Conservation (phyloP, 192 early-diverging fungal genomes). For the Backusella parvicylindrica region DNA sequence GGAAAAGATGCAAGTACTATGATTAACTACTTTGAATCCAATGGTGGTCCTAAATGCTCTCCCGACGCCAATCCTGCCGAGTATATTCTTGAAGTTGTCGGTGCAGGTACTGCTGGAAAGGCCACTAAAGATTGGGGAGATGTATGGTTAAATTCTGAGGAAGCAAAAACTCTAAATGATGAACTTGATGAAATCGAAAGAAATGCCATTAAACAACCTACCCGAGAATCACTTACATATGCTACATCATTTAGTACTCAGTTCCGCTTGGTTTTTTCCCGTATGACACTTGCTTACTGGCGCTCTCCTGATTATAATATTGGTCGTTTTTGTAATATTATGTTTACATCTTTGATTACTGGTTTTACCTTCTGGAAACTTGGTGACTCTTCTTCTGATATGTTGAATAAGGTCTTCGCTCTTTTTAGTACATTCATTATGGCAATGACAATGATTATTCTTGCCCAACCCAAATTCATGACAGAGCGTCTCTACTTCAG, state of each 20-base stretch:
- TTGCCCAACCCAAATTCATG: conserved; percentile 66
- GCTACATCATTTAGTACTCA: conserved; percentile 44
- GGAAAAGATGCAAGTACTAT: conserved; percentile 61
- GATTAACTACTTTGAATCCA: conserved; percentile 69
- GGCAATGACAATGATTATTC: conserved; percentile 64
- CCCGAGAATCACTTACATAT: conserved; percentile 39
- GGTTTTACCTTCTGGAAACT: conserved; percentile 75
- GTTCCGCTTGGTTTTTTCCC: conserved; percentile 53
- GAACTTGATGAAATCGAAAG: conserved; percentile 53
- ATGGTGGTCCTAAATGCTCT: conserved; percentile 66
- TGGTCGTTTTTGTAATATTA: conserved; percentile 58
- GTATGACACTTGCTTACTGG: conserved; percentile 70
- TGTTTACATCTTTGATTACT: conserved; percentile 55
- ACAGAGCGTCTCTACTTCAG: conserved; percentile 66
- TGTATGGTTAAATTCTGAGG: conserved; percentile 62
- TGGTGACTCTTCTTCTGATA: conserved; percentile 47
- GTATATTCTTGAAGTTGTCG: conserved; percentile 81
- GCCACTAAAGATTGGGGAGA: conserved; percentile 64
- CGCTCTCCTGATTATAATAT: conserved; percentile 74
- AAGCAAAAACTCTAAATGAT: conserved; percentile 34
- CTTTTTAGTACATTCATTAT: conserved; percentile 68
- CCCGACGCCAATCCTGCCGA: conserved; percentile 76
- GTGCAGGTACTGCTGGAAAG: conserved; percentile 57
- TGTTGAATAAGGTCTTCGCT: conserved; percentile 66
- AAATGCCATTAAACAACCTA: conserved; percentile 23